Evolutionary conservation across 495 filamentous ascomycete species (phyloP), one percentile per base, ranked within the genome.

Genomic region (Antarctomyces pellizariae): DNA sequence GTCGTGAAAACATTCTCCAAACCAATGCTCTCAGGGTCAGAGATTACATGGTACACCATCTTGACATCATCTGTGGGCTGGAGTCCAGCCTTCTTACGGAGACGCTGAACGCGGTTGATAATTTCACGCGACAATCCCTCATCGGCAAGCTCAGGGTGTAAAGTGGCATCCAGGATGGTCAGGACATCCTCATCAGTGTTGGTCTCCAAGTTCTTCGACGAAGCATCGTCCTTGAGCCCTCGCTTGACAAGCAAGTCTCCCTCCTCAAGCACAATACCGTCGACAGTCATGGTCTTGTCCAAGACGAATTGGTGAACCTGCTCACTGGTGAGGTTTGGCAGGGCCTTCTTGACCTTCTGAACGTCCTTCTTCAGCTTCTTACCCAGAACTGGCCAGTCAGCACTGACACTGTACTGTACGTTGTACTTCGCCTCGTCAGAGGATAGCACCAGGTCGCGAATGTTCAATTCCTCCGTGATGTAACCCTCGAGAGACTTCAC

Each of bases 341-440:
- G 54, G 10, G 77, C 82, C 46, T 86, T 89, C 55, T 82, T 83
- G 29, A 95, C 80, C 47, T 67, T 79, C 36, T 68, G 67, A 26
- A 71, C 75, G 39, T 84, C 86, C 53, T 89, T 93, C 61, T 78
- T 89, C 28, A 95, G 59, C 53, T 93, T 95, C 65, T 92, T 91
- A 32, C 86, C 86, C 18, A 97, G 62, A 0, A 72, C 77, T 1
- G 84, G 74, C 77, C 83, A 93, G 49, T 97, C 86, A 5, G 79
- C 86, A 16, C 59, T 58, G 22, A 77, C 75, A 31, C 70, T 75
- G 54, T 92, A 91, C 39, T 84, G 74, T 11, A 97, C 80, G 24
- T 76, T 71, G 54, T 93, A 91, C 39, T 71, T 76, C 20, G 62
- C 71, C 50, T 95, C 89, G 33, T 97, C 79, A 4, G 67, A 68